phyloP scores from a whole-genome alignment of 495 filamentous ascomycete genomes.

The Talaromyces adpressus region DNA sequence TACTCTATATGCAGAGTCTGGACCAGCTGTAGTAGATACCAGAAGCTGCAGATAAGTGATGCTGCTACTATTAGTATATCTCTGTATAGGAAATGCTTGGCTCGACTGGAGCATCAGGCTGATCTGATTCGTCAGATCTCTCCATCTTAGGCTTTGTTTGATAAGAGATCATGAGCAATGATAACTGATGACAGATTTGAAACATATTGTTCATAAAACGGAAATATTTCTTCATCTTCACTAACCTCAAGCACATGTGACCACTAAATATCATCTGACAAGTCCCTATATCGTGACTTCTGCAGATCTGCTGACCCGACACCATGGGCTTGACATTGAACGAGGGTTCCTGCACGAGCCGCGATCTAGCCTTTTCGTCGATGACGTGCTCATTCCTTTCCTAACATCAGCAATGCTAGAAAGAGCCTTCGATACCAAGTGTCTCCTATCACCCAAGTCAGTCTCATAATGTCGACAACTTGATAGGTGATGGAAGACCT shows the following conservation, averaged over 20 bases:
- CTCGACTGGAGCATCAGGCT: neutral
- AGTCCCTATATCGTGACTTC: neutral
- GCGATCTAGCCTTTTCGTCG: neutral
- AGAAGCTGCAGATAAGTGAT: neutral
- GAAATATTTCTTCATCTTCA: neutral
- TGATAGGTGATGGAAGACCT: slow-evolving; percentile 11
- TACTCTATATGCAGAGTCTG: too few species aligned
- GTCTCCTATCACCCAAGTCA: slow-evolving; percentile 27
- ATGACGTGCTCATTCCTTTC: neutral
- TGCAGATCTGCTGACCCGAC: neutral
- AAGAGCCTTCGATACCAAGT: slow-evolving; percentile 33
- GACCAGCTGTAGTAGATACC: neutral
- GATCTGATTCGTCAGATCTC: neutral
- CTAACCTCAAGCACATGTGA: neutral
- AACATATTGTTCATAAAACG: neutral
- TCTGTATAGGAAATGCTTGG: neutral
- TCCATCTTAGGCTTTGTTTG: neutral
- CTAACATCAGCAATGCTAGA: neutral
- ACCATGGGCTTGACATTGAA: neutral
- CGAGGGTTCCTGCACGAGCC: neutral
- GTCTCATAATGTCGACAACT: neutral
- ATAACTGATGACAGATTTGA: neutral
- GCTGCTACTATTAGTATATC: neutral
- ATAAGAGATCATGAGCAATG: neutral
- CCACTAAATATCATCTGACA: slow-evolving; percentile 1